These are phyloP conservation scores for Malassezia equina DNA, from an alignment of 1,284 basidiomycete genomes.

Conservation along the genomic window DNA sequence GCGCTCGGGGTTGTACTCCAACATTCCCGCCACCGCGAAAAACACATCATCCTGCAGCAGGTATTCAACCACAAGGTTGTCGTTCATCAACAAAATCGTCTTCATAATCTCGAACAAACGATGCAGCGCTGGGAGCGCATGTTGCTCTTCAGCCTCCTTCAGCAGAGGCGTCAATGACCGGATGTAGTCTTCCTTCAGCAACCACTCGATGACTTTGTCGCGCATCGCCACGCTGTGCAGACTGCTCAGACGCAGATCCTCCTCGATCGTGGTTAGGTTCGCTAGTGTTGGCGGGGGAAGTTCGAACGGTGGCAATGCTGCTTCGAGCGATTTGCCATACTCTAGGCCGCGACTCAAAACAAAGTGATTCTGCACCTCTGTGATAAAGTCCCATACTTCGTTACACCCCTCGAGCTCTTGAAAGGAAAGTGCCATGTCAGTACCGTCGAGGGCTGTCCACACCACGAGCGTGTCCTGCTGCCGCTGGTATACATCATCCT, in stretches of 20 bases:
- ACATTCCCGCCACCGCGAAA: constrained; percentile 76
- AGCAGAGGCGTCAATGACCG: constrained; percentile 73
- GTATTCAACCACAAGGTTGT: constrained; percentile 87
- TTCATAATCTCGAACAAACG: constrained; percentile 85
- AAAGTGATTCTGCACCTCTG: constrained; percentile 80
- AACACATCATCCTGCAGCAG: constrained; percentile 88
- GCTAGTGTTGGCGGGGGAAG: constrained; percentile 47
- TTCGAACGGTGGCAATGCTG: neutral
- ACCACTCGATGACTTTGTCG: constrained; percentile 65
- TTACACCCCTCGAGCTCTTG: constrained; percentile 90
- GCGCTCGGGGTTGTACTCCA: constrained; percentile 98
- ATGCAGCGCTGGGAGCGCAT: constrained; percentile 78
- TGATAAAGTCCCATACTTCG: constrained; percentile 95
- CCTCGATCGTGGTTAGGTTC: constrained; percentile 46
- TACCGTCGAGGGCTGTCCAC: constrained; percentile 91
- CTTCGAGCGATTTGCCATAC: neutral
- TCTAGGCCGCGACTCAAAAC: constrained; percentile 16
- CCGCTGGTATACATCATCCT: constrained; percentile 46
- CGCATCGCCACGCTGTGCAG: constrained; percentile 53
- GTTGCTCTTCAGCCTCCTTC: constrained; percentile 79
- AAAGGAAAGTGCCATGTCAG: constrained; percentile 92
- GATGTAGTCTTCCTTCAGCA: constrained; percentile 64
- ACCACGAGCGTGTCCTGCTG: constrained; percentile 81
- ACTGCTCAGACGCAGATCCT: constrained; percentile 31
- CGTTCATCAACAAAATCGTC: constrained; percentile 89